Evolutionary conservation across 257 asterid species (phyloP).

Genomic region (Nicotiana sylvestris): DNA sequence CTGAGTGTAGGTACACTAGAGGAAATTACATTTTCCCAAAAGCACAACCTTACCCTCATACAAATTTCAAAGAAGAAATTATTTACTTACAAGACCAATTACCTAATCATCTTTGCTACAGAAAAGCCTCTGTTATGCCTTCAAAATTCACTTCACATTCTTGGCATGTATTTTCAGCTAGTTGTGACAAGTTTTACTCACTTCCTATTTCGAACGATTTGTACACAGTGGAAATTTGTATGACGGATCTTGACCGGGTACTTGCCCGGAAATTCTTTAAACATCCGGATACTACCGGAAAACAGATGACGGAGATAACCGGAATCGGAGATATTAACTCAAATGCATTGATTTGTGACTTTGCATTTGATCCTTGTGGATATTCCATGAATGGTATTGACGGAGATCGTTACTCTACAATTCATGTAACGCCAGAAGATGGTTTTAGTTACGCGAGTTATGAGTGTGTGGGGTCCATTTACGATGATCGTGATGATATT

Average conservation of each 20-base stretch:
- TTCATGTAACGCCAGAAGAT: constrained; percentile 97
- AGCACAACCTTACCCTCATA: constrained; percentile 79
- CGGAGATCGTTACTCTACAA: constrained; percentile 73
- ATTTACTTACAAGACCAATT: constrained; percentile 45
- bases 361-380: constrained; percentile 92
- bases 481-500: constrained; percentile 36
- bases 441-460: constrained; percentile 91
- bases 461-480: constrained; percentile 63
- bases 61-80: constrained; percentile 68
- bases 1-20: constrained; percentile 82
- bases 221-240: constrained; percentile 75
- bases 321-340: constrained; percentile 51
- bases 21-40: constrained; percentile 91
- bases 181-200: background rate
- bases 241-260: constrained; percentile 76
- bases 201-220: constrained; percentile 11
- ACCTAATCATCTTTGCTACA: constrained; percentile 44
- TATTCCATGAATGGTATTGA: constrained; percentile 93
- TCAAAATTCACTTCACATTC: constrained; percentile 49
- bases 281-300: constrained; percentile 55
- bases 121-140: constrained; percentile 57
- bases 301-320: constrained; percentile 65
- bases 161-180: constrained; percentile 87
- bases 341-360: constrained; percentile 66
- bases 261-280: constrained; percentile 65